A percentile compares a stretch with the other conserved stretches of the same genome.
phyloP scores from a whole-genome alignment of 192 early-diverging fungal genomes.

The Anaeromyces robustus region DNA sequence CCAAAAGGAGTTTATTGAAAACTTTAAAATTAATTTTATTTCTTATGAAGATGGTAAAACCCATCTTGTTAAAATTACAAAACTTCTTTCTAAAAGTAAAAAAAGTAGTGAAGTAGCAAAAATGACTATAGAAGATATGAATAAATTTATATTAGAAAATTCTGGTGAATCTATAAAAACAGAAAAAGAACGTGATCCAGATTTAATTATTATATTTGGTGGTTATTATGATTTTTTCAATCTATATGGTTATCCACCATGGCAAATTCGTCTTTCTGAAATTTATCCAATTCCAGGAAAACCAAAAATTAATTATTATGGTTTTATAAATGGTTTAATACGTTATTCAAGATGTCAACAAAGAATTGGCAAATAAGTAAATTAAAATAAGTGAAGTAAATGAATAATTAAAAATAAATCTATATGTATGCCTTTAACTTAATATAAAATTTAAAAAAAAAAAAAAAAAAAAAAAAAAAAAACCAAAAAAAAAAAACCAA shows the following conservation, averaged over 20 bases:
- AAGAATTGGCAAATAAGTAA: background rate
- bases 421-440: no score
- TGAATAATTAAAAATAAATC: no score
- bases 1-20: background rate
- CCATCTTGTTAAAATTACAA: background rate
- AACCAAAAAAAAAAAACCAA: no score
- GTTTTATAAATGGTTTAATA: background rate
- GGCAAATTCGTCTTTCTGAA: background rate
- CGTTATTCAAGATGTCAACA: background rate
- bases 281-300: background rate
- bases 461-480: no score
- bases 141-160: background rate
- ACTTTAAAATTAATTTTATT: background rate
- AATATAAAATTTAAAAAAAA: no score
- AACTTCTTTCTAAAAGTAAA: background rate
- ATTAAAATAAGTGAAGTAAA: background rate
- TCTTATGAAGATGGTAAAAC: background rate
- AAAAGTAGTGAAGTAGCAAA: background rate
- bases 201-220: background rate
- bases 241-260: background rate
- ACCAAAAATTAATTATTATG: background rate
- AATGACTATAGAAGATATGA: background rate
- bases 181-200: background rate
- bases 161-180: background rate
- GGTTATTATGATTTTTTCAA: background rate